Base-by-base conservation (phyloP, 177 flowering plant species). In the Vitis hybrid region DNA sequence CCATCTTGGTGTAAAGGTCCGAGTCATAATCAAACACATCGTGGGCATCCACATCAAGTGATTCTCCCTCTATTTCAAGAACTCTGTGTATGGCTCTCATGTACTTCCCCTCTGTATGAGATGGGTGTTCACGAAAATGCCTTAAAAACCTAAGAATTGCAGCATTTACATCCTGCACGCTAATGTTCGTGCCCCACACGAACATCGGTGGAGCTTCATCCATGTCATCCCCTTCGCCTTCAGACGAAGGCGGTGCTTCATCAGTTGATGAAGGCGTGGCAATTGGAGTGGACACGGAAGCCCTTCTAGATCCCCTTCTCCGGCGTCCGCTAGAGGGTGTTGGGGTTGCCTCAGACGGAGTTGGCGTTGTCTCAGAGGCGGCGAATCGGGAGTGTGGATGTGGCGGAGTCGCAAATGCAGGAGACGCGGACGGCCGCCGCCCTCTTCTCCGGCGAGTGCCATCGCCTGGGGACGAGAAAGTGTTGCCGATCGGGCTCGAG, bases 121-220 rank as follows among this genome's bases (percentile, higher is more conserved):
- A 66, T 0, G 80, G 50, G 32, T 74, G 69, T 3, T 87, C 93
- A 46, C 91, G 75, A 64, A 87, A 93, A 68, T 91, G 69, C 85
- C 82, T 87, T 81, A 93, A 70, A 75, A 95, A 95, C 81, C 91
- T 78, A 1, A 81, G 76, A 46, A 95, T 89, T 12, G 94, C 89
- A 2, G 85, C 89, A 60, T 90, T 90, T 6, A 93, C 93, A 64
- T 95, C 99, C 30, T 91, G 93, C 1, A 95, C 98, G 61, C 98
- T 93, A 21, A 95, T 90, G 69, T 89, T 95, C 11, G 99, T 95
- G 18, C 99, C 98, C 99, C 99, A 95, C 1, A 95, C 99, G 62
- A 74, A 91, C 81, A 90, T 84, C 8, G 97, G 94, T 0, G 90
- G 83, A 30, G 84, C 82, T 11, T 82, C 90, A 11, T 89, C 92